phyloP scores from a whole-genome alignment of 2,329 filamentous ascomycete species.

The Diplodia intermedia region DNA sequence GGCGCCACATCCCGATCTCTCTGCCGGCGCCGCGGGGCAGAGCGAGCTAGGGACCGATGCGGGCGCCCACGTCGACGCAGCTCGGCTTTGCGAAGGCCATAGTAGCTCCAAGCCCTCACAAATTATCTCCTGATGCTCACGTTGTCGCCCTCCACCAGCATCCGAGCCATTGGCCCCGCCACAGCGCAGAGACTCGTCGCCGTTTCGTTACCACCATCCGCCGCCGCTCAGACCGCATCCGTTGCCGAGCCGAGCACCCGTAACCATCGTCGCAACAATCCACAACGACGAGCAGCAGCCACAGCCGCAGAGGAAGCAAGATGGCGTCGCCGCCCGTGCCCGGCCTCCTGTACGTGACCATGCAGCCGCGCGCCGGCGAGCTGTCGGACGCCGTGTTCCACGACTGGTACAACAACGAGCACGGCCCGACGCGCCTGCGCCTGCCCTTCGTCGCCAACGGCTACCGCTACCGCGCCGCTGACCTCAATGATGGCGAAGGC shows the following conservation, averaged over 20 bases:
- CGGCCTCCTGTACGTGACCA: slow-evolving; percentile 84
- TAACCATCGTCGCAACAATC: not conserved
- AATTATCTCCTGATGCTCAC: slow-evolving; percentile 26
- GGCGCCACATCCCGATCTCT: slow-evolving; percentile 26
- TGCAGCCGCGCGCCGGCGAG: slow-evolving; percentile 72
- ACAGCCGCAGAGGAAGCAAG: not conserved
- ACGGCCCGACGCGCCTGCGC: slow-evolving; percentile 80
- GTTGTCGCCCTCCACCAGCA: slow-evolving; percentile 8
- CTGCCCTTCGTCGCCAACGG: slow-evolving; percentile 78
- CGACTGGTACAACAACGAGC: slow-evolving; percentile 95
- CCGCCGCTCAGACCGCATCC: not conserved
- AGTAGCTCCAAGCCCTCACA: slow-evolving; percentile 13
- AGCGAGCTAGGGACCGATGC: not conserved
- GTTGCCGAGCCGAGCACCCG: not conserved
- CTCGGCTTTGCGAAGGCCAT: not conserved
- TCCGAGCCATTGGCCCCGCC: slow-evolving; percentile 22
- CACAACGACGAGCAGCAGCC: not conserved
- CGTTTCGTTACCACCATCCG: not conserved
- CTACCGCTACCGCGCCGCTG: slow-evolving; percentile 76
- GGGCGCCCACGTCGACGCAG: not conserved
- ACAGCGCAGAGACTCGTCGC: not conserved
- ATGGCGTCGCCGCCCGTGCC: slow-evolving; percentile 56
- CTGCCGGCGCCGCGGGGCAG: slow-evolving; percentile 26
- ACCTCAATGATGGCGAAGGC: slow-evolving; percentile 53
- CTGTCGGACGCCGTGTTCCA: slow-evolving; percentile 76